Base-by-base conservation (phyloP, 75 land plant genomes). In the Pseudotsuga menziesii region DNA sequence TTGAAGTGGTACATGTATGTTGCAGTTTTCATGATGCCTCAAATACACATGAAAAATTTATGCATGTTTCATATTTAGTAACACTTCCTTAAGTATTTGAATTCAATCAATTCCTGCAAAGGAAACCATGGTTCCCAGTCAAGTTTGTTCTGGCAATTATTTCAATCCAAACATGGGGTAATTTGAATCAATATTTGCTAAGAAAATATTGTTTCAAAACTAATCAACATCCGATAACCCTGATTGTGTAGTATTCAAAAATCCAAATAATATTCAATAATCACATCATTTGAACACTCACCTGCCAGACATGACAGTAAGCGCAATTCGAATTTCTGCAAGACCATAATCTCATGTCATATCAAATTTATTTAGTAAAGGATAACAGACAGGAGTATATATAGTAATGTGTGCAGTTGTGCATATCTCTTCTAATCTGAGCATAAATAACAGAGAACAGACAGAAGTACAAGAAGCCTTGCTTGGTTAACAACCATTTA, bases 251-350 rank as follows among this genome's bases (percentile, higher is more conserved):
- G 12, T 20, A 19, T 20, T 41, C 25, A 19, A 0, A 36, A 41
- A 36, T 32, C 36, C 48, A 14, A 2, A 20, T 36, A 19, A 69
- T 27, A 27, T 48, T 11, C 69, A 64, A 41, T 69, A 69, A 41
- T 69, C 11, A 39, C 36, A 48, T 48, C 54, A 19, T 41, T 41
- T 36, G 5, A 16, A 3, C 19, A 41, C 20, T 39, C 41, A 69
- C 72, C 72, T 41, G 52, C 72, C 72, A 69, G 72, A 32, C 36
- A 69, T 69, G 72, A 69, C 54, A 69, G n/a, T 69, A 69, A n/a
- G 22, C 12, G 25, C 72, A 69, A 2, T 3, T 39, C 3, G 0
- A 69, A 39, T 20, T 19, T 69, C 52, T 69, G 72, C 72, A 41
- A 69, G 35, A 69, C 72, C 44, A 69, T 44, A n/a, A 41, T 20